Base-by-base conservation (phyloP, 805 yeast genomes). In the Wickerhamomyces mucosus region DNA sequence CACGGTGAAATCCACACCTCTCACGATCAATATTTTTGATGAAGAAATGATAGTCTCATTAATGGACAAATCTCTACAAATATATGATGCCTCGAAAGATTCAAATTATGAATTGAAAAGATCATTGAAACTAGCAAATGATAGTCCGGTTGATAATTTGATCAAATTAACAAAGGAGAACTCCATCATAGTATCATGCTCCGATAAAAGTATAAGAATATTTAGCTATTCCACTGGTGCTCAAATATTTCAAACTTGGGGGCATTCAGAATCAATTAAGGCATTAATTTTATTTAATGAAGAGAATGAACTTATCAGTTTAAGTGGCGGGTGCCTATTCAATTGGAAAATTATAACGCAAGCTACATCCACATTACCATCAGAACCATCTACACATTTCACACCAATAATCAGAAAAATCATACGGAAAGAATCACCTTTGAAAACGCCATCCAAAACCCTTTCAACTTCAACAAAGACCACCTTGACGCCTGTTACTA, bases 271-370 rank as follows among this genome's bases (percentile, higher is more conserved):
- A 24, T 50, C 65, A 1, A 62, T 75, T 5, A 48, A 69, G 11
- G 67, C 71, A 0, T 35, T 77, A 14, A 38, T 51, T 7, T 33
- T 56, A 26, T 10, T 38, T 8, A 32, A 41, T 6, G 32, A 35
- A 12, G 38, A 44, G 4, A 42, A 41, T 5, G 45, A 58, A 12
- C 46, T 66, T 18, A 39, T 69, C 2, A 61, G 75, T 0, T 56
- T 70, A 12, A 65, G 76, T 15, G 76, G 67, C 41, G 80, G 78
- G 0, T 72, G 78, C 45, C 45, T 72, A 31, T 71, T 74, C 37
- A 49, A 46, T 6, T 73, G 79, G 79, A 41, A 43, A 7, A 10
- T 23, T 13, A 11, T n/a, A n/a, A n/a, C n/a, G n/a, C n/a, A n/a
- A n/a, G n/a, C n/a, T n/a, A n/a, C n/a, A 23, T 23, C 13, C 16